A percentile compares a stretch with the other conserved stretches of the same genome.
Evolutionary conservation across 2,329 filamentous ascomycete genomes (phyloP).

Genomic region (Trichoderma atrobrunneum): DNA sequence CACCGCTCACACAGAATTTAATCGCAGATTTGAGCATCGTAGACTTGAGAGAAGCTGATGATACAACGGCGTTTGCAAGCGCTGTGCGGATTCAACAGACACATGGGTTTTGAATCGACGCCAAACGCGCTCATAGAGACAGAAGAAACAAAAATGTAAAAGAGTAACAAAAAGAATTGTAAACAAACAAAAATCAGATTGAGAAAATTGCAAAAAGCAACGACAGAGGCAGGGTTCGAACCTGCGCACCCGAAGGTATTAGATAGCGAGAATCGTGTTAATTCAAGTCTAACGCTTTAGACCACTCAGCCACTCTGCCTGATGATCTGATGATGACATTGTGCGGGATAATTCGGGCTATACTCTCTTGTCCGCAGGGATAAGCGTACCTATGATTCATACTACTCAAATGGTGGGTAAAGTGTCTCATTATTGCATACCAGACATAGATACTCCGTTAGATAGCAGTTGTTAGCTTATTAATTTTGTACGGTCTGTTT

Average conservation of each 20-base stretch:
- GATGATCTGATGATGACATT: not conserved
- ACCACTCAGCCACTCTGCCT: conserved; percentile 20
- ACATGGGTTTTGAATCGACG: not conserved
- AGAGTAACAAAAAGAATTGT: not conserved
- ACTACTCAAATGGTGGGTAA: not conserved
- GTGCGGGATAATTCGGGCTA: not conserved
- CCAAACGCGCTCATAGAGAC: accelerated
- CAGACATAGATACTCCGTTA: not conserved
- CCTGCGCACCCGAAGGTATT: conserved; percentile 20
- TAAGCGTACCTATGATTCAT: not conserved
- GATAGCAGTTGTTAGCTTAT: not conserved
- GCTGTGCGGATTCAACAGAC: no score
- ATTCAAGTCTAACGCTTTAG: conserved; percentile 21
- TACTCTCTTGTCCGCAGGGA: not conserved
- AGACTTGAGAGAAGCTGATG: not conserved
- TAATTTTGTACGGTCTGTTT: not conserved
- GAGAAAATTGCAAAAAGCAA: not conserved
- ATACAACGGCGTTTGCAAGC: not conserved
- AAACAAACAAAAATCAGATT: not conserved
- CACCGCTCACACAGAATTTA: not conserved
- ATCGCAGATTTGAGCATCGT: not conserved
- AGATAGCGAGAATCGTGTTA: conserved; percentile 16
- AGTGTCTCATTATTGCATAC: not conserved
- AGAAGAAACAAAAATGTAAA: not conserved
- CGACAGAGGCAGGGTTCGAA: conserved; percentile 20